Evolutionary conservation across 139 green algal species (phyloP).

Genomic region (Zygnema cylindricum): DNA sequence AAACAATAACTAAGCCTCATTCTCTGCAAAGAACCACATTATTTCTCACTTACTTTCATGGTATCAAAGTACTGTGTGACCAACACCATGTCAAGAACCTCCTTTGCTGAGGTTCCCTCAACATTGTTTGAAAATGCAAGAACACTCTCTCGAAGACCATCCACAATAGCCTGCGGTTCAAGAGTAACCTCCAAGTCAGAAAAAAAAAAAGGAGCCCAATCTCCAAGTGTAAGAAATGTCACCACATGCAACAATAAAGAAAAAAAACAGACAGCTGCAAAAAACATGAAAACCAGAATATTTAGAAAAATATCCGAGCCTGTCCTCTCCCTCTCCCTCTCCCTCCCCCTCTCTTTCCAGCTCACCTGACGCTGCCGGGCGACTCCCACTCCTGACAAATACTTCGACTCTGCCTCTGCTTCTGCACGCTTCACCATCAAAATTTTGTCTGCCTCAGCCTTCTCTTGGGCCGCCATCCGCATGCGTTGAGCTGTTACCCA

Average conservation of each 20-base stretch:
- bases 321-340: too few relatives aligned
- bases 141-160: slow-evolving; percentile 87
- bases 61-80: too few relatives aligned
- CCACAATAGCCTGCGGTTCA: slow-evolving; percentile 83
- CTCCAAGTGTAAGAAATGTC: background rate
- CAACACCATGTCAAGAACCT: too few relatives aligned
- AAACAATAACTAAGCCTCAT: too few relatives aligned
- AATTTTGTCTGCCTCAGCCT: slow-evolving; percentile 86
- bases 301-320: background rate
- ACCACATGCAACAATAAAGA: too few relatives aligned
- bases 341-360: too few relatives aligned
- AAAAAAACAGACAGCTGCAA: background rate
- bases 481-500: slow-evolving; percentile 33
- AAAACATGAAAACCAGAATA: background rate
- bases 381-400: slow-evolving; percentile 76
- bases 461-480: slow-evolving; percentile 76
- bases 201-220: background rate
- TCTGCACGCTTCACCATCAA: slow-evolving; percentile 82
- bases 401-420: slow-evolving; percentile 95
- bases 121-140: slow-evolving; percentile 75
- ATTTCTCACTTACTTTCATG: too few relatives aligned
- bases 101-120: slow-evolving; percentile 49
- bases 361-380: slow-evolving; percentile 74
- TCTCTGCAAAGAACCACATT: too few relatives aligned
- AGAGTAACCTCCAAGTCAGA: background rate